Evolutionary conservation across 768 basidiomycete species (phyloP).

Genomic region (Pulveroboletus sp.): DNA sequence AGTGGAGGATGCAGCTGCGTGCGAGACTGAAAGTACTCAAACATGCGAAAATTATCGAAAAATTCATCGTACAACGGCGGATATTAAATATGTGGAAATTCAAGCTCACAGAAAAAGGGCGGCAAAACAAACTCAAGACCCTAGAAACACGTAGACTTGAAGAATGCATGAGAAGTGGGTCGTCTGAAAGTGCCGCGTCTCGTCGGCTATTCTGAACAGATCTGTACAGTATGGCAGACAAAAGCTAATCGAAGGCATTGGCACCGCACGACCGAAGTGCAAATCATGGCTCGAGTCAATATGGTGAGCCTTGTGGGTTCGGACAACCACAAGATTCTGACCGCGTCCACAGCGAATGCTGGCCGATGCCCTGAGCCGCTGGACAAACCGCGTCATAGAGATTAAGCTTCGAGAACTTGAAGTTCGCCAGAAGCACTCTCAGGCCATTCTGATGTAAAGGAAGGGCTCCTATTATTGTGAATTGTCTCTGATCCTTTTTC

Average conservation of each 20-base stretch:
- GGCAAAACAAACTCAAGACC: constrained; percentile 41
- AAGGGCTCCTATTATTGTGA: not conserved
- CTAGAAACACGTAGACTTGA: constrained; percentile 37
- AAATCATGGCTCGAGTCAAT: constrained; percentile 36
- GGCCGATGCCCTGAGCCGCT: constrained; percentile 43
- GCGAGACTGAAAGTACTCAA: constrained; percentile 44
- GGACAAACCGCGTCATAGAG: constrained; percentile 72
- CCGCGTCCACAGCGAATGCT: constrained; percentile 44
- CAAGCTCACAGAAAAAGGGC: constrained; percentile 39
- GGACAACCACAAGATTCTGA: constrained; percentile 1
- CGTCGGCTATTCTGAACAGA: constrained; percentile 4
- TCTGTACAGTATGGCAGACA: constrained; percentile 44
- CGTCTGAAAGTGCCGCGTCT: constrained; percentile 11
- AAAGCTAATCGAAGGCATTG: constrained; percentile 36
- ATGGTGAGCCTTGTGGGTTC: constrained; percentile 31
- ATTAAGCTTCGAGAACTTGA: constrained; percentile 72
- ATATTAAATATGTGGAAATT: constrained; percentile 47
- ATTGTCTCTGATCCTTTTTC: constrained; percentile 16
- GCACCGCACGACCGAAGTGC: constrained; percentile 40
- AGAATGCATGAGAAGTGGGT: constrained; percentile 30
- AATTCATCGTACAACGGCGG: constrained; percentile 45
- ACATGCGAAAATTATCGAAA: constrained; percentile 51
- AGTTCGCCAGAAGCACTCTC: constrained; percentile 44
- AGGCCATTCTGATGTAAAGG: constrained; percentile 35
- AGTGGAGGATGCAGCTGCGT: constrained; percentile 55